Conservation (phyloP, 306 rosid genomes). For the Rosa persica region DNA sequence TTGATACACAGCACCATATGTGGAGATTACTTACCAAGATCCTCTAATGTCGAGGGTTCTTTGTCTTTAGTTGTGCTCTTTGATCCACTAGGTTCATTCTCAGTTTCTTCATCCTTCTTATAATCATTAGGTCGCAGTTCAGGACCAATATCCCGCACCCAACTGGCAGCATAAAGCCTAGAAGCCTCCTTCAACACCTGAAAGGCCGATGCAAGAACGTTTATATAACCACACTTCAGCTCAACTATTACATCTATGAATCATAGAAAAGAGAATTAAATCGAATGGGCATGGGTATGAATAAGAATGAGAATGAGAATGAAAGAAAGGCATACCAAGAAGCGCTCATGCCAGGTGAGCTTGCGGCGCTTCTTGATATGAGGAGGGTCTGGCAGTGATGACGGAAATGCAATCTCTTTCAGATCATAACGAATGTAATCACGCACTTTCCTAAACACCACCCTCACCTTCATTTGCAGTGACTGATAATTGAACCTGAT, state of each 20-base stretch:
- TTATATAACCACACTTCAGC: not conserved
- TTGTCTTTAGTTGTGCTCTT: slow-evolving; percentile 45
- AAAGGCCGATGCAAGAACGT: slow-evolving; percentile 4
- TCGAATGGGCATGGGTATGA: too few relatives aligned
- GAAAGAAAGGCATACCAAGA: slow-evolving; percentile 40
- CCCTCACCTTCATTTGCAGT: slow-evolving; percentile 60
- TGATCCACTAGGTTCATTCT: slow-evolving; percentile 36
- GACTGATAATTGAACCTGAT: too few relatives aligned
- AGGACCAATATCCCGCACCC: slow-evolving; percentile 94
- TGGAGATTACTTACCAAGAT: slow-evolving; percentile 59
- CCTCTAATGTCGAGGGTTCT: slow-evolving; percentile 78
- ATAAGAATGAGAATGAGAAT: not conserved
- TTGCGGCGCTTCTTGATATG: slow-evolving; percentile 58
- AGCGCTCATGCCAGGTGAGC: slow-evolving; percentile 64
- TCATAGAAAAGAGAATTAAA: too few relatives aligned
- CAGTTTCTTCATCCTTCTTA: slow-evolving; percentile 54
- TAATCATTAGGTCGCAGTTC: slow-evolving; percentile 84
- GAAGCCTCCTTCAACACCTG: slow-evolving; percentile 82
- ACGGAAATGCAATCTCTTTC: slow-evolving; percentile 86
- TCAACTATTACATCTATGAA: not conserved
- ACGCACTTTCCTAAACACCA: slow-evolving; percentile 60
- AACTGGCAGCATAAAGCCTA: slow-evolving; percentile 84
- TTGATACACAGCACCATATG: slow-evolving; percentile 7
- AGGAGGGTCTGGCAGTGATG: slow-evolving; percentile 92
- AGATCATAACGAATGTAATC: slow-evolving; percentile 76